Conservation (phyloP, 345 rosid genomes). For the Eutrema heterophyllum region DNA sequence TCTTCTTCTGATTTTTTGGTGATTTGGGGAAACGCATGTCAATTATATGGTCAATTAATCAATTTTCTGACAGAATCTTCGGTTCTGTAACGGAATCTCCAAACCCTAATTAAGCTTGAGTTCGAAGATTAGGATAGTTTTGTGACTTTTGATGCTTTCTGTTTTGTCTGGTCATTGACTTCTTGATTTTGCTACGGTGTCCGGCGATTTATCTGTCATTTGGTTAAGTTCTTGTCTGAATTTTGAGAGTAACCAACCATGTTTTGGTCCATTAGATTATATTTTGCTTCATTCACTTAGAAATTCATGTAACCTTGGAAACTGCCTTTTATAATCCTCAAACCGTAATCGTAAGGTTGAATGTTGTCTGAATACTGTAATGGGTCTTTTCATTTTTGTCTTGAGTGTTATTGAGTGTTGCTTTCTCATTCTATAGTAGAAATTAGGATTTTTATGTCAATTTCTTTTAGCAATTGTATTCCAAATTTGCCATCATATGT, state of each 20-base stretch:
- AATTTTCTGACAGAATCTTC: background rate
- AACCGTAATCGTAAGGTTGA: background rate
- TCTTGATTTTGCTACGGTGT: background rate
- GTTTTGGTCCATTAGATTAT: background rate
- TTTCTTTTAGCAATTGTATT: background rate
- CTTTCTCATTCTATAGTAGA: background rate
- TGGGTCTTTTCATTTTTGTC: too few species aligned
- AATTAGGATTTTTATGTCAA: background rate
- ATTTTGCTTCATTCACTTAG: background rate
- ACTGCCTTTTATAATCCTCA: background rate
- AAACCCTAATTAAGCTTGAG: background rate
- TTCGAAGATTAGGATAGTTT: background rate
- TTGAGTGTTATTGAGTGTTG: background rate
- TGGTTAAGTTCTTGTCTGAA: background rate
- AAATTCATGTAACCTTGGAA: background rate
- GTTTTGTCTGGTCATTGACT: background rate
- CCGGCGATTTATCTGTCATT: background rate
- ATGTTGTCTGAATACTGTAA: too few species aligned
- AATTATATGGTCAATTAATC: background rate
- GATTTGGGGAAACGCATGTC: background rate
- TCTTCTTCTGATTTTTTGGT: background rate
- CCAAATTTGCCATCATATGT: background rate
- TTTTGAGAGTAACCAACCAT: background rate
- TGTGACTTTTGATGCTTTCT: background rate
- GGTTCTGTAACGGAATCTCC: background rate